phyloP scores from a whole-genome alignment of 306 rosid genomes.

The Rosa persica region DNA sequence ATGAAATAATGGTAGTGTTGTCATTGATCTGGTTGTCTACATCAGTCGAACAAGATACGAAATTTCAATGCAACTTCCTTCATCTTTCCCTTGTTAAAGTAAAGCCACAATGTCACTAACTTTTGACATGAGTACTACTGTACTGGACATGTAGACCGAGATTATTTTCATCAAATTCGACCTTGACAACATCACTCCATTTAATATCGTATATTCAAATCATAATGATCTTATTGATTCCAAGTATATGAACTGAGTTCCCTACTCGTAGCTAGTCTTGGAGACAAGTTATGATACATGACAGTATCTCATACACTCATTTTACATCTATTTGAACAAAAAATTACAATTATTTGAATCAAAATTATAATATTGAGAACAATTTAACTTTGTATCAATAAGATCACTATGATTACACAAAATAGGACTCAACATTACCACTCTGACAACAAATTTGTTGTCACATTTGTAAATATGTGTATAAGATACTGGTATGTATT shows the following conservation, averaged over 20 bases:
- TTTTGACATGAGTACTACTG: background rate
- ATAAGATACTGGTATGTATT: too few relatives aligned
- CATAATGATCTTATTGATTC: background rate
- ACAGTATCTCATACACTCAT: too few relatives aligned
- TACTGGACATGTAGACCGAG: background rate
- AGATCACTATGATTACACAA: too few relatives aligned
- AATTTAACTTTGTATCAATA: too few relatives aligned
- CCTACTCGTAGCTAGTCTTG: background rate
- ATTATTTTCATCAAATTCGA: background rate
- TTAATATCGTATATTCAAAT: background rate
- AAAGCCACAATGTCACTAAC: background rate
- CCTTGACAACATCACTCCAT: background rate
- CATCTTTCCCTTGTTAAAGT: background rate
- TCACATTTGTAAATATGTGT: too few relatives aligned
- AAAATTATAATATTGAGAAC: too few relatives aligned
- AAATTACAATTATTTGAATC: too few relatives aligned
- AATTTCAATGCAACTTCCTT: constrained; percentile 39
- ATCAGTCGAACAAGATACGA: constrained; percentile 24
- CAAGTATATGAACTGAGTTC: background rate
- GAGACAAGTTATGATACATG: too few relatives aligned
- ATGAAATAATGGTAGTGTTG: background rate
- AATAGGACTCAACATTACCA: too few relatives aligned
- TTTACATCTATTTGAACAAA: too few relatives aligned
- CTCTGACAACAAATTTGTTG: too few relatives aligned
- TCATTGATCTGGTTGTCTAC: background rate